Percentiles rank a stretch among this genome's conserved stretches.
phyloP scores from a whole-genome alignment of 192 early-diverging fungal genomes.

The Coemansia sp. region DNA sequence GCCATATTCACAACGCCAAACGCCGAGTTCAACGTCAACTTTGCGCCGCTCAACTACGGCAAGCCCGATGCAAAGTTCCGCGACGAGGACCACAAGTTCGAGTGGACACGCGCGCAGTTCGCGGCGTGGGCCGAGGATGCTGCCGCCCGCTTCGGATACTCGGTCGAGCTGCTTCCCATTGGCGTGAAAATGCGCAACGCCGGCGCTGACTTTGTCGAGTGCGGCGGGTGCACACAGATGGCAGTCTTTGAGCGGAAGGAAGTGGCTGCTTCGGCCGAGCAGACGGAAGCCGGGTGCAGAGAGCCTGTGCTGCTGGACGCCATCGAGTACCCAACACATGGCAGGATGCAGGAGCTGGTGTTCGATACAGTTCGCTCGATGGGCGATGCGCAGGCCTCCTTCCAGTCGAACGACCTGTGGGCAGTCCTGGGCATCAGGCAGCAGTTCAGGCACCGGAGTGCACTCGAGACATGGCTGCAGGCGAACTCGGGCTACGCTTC shows the following conservation, averaged over 20 bases:
- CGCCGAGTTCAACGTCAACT: slow-evolving; percentile 89
- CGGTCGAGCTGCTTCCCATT: slow-evolving; percentile 47
- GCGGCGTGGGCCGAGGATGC: slow-evolving; percentile 64
- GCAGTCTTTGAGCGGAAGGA: slow-evolving; percentile 60
- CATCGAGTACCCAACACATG: slow-evolving; percentile 59
- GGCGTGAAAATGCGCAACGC: slow-evolving; percentile 43
- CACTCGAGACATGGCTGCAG: slow-evolving; percentile 40
- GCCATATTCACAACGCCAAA: slow-evolving; percentile 80
- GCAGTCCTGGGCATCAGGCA: slow-evolving; percentile 48
- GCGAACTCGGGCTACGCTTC: slow-evolving; percentile 3
- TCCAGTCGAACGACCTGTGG: slow-evolving; percentile 48
- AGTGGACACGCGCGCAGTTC: slow-evolving; percentile 93
- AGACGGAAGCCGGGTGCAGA: not conserved
- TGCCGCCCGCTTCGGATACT: slow-evolving; percentile 66
- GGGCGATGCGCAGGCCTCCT: slow-evolving; percentile 9
- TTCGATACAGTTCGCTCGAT: slow-evolving; percentile 15
- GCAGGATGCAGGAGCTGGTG: slow-evolving; percentile 37
- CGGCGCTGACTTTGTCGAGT: slow-evolving; percentile 20
- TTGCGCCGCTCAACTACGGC: slow-evolving; percentile 74
- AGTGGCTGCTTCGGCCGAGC: not conserved
- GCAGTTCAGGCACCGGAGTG: slow-evolving; percentile 49
- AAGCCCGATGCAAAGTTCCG: slow-evolving; percentile 63
- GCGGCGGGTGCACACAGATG: slow-evolving; percentile 74
- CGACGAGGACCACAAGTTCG: slow-evolving; percentile 89
- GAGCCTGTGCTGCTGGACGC: slow-evolving; percentile 37